Evolutionary conservation across 768 basidiomycete genomes (phyloP).

Genomic region (Leccinum barrowsii): DNA sequence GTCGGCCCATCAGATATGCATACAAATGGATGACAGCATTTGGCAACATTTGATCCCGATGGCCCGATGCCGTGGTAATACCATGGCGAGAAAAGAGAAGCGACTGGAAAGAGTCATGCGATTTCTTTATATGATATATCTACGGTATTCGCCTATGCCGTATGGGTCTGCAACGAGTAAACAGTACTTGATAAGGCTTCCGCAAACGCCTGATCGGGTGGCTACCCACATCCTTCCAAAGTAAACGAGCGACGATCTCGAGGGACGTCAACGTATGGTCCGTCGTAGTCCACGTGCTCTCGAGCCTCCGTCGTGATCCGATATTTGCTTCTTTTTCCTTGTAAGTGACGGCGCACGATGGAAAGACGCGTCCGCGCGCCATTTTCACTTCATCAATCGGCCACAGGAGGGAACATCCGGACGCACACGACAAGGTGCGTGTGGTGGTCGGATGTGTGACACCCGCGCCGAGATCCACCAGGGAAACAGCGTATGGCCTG

Average conservation of each 20-base stretch:
- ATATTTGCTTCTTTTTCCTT: conserved; percentile 6
- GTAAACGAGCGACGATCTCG: conserved; percentile 8
- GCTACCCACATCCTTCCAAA: conserved; percentile 24
- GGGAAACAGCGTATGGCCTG: background rate
- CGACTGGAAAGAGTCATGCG: background rate
- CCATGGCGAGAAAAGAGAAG: background rate
- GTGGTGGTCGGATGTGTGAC: background rate
- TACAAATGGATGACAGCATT: background rate
- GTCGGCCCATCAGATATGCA: background rate
- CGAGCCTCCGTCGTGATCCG: conserved; percentile 6
- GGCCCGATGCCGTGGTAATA: background rate
- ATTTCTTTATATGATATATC: conserved; percentile 4
- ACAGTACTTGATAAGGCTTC: conserved; percentile 5
- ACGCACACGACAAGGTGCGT: background rate
- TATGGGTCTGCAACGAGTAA: background rate
- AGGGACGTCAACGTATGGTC: conserved; percentile 10
- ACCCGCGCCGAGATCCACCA: conserved; percentile 15
- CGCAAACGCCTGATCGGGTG: conserved; percentile 15
- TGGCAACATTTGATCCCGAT: background rate
- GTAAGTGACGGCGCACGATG: background rate
- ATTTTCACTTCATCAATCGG: background rate
- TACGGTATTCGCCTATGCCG: conserved; percentile 11
- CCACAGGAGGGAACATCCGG: background rate
- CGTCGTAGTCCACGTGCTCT: conserved; percentile 1
- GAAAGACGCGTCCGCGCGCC: background rate